phyloP scores from a whole-genome alignment of 2,329 filamentous ascomycete species.

The Leptographium wingfieldii region DNA sequence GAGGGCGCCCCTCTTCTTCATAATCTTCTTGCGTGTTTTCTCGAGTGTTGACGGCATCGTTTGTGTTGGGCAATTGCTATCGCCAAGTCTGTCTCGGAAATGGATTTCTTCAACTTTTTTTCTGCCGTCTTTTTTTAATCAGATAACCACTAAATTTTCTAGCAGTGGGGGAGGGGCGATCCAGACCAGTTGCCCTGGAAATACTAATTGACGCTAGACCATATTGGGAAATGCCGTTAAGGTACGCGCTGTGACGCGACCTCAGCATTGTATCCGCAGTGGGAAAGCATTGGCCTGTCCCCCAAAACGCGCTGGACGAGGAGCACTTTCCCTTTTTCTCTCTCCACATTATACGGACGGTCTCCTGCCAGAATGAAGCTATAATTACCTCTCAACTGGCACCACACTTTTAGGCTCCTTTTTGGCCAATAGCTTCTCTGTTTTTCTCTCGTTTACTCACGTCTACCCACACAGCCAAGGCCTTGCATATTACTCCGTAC shows the following conservation, averaged over 20 bases:
- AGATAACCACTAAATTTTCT: neutral
- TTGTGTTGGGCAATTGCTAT: constrained; percentile 1
- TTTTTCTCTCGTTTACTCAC: neutral
- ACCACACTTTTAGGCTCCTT: neutral
- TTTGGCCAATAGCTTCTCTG: neutral
- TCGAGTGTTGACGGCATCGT: constrained; percentile 63
- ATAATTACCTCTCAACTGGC: too few species aligned
- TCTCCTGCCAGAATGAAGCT: neutral
- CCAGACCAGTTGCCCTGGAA: constrained; percentile 12
- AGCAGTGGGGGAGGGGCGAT: constrained; percentile 6
- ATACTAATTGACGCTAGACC: constrained; percentile 9
- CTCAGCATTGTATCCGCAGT: neutral
- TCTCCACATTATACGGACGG: neutral
- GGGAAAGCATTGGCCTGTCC: neutral
- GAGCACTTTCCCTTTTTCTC: neutral
- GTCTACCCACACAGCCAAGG: neutral
- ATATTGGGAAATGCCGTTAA: neutral
- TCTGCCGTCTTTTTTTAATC: constrained; percentile 1
- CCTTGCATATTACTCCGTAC: neutral
- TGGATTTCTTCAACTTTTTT: neutral
- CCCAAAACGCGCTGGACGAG: neutral
- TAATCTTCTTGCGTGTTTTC: constrained; percentile 81
- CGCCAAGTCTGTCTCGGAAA: neutral
- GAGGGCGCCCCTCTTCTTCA: constrained; percentile 62
- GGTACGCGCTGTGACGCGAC: constrained; percentile 11